phyloP scores from a whole-genome alignment of 768 basidiomycete genomes.

The Boletus vermiculosoides region DNA sequence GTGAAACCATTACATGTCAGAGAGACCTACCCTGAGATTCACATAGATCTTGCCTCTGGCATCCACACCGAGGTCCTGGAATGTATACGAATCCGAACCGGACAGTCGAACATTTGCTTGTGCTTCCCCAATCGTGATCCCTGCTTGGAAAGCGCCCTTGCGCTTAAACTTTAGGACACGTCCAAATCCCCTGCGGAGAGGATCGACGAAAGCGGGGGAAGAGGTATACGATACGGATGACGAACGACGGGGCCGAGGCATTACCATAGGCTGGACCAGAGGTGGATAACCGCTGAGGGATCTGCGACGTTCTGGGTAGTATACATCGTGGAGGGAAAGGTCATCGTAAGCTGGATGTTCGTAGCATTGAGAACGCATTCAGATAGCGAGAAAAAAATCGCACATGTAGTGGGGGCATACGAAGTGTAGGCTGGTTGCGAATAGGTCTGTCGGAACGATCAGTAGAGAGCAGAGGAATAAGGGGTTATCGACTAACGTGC shows the following conservation, averaged over 20 bases:
- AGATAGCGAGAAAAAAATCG: constrained; percentile 10
- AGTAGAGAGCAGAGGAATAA: background rate
- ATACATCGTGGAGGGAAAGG: constrained; percentile 45
- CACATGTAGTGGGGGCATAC: constrained; percentile 47
- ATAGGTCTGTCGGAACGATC: constrained; percentile 32
- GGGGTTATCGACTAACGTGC: constrained; percentile 36
- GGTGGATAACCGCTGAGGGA: constrained; percentile 23
- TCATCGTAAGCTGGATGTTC: constrained; percentile 53
- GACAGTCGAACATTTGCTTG: constrained; percentile 62
- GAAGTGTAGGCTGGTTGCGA: constrained; percentile 45
- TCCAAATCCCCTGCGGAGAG: constrained; percentile 49
- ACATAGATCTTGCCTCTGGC: constrained; percentile 56
- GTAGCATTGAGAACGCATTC: constrained; percentile 1
- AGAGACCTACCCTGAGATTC: constrained; percentile 53
- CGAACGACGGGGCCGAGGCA: constrained; percentile 36
- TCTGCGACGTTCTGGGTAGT: constrained; percentile 40
- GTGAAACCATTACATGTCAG: background rate
- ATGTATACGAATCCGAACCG: constrained; percentile 58
- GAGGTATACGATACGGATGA: constrained; percentile 41
- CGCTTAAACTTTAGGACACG: constrained; percentile 69
- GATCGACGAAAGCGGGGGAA: constrained; percentile 37
- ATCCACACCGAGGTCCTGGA: constrained; percentile 67
- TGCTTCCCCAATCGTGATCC: constrained; percentile 67
- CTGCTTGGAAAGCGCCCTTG: constrained; percentile 63
- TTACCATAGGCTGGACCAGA: constrained; percentile 19